Evolutionary conservation across 78 protist genomes (phyloP).

Genomic region (Cavenderia fasciculata): DNA sequence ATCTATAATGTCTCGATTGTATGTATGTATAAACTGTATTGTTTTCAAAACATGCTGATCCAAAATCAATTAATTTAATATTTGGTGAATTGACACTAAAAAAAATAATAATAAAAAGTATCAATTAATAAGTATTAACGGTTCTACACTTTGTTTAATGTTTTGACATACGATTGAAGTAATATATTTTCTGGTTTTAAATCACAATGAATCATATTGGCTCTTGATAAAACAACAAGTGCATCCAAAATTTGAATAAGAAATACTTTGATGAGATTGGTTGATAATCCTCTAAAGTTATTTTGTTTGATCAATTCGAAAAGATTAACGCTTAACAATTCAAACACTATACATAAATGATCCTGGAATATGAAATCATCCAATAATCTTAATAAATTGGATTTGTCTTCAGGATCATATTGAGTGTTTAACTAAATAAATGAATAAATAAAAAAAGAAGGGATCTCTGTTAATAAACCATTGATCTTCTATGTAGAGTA

Average conservation of each 20-base stretch:
- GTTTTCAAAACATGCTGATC: slow-evolving; percentile 88
- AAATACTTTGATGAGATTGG: slow-evolving; percentile 88
- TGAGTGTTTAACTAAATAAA: slow-evolving; percentile 57
- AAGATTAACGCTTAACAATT: slow-evolving; percentile 90
- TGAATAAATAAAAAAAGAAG: not conserved
- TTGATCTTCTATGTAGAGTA: not conserved
- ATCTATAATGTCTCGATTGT: slow-evolving; percentile 94
- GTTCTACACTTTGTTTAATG: not conserved
- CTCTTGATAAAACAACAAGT: slow-evolving; percentile 70
- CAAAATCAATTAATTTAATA: slow-evolving; percentile 93
- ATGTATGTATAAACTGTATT: slow-evolving; percentile 91
- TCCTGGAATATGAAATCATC: slow-evolving; percentile 84
- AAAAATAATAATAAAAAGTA: not conserved
- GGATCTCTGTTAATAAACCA: not conserved
- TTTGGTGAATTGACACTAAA: slow-evolving; percentile 71
- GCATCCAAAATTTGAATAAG: slow-evolving; percentile 88
- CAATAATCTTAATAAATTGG: slow-evolving; percentile 85
- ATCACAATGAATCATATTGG: slow-evolving; percentile 96
- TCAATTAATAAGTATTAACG: not conserved
- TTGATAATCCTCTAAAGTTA: slow-evolving; percentile 88
- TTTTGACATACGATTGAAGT: slow-evolving; percentile 52
- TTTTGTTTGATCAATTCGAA: slow-evolving; percentile 93
- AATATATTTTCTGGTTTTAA: slow-evolving; percentile 94
- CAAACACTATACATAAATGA: slow-evolving; percentile 96
- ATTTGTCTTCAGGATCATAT: slow-evolving; percentile 74